A percentile compares a stretch with the other conserved stretches of the same genome.
Conservation (phyloP, 2,329 filamentous ascomycete species). For the Alternaria ventricosa region DNA sequence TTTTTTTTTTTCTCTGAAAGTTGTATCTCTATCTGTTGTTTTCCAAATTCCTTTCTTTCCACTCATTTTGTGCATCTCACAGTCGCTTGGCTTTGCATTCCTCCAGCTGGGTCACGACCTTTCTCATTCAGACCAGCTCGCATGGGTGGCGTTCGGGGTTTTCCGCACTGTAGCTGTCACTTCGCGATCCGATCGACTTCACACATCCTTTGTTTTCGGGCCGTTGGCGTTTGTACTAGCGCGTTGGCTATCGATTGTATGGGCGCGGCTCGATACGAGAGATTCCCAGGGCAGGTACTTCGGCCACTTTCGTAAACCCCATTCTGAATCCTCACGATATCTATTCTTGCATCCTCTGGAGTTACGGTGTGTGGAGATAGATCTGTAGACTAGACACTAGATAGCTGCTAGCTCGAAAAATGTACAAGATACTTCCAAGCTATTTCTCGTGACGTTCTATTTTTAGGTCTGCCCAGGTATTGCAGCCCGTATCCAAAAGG, state of each 20-base stretch:
- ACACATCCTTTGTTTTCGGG: background rate
- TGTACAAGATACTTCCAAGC: conserved; percentile 2
- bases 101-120: background rate
- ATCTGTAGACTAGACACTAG: conserved; percentile 4
- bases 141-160: conserved; percentile 13
- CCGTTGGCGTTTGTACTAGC: conserved; percentile 12
- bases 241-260: conserved; percentile 15
- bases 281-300: conserved; percentile 5
- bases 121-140: conserved; percentile 10
- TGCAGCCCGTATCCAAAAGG: conserved; percentile 8
- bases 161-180: background rate
- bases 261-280: conserved; percentile 10
- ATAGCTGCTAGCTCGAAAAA: background rate
- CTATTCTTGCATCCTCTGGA: conserved; percentile 10
- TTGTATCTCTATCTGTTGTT: background rate
- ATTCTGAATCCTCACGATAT: background rate
- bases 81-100: conserved; percentile 7
- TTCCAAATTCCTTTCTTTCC: background rate
- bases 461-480: conserved; percentile 13
- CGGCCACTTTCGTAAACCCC: conserved; percentile 10
- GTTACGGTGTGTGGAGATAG: background rate
- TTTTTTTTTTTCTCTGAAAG: background rate
- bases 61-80: conserved; percentile 2
- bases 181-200: conserved; percentile 1
- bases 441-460: conserved; percentile 8